These are phyloP conservation scores for Tranzscheliella williamsii DNA, from an alignment of 1,284 basidiomycete genomes.

Conservation along the genomic window DNA sequence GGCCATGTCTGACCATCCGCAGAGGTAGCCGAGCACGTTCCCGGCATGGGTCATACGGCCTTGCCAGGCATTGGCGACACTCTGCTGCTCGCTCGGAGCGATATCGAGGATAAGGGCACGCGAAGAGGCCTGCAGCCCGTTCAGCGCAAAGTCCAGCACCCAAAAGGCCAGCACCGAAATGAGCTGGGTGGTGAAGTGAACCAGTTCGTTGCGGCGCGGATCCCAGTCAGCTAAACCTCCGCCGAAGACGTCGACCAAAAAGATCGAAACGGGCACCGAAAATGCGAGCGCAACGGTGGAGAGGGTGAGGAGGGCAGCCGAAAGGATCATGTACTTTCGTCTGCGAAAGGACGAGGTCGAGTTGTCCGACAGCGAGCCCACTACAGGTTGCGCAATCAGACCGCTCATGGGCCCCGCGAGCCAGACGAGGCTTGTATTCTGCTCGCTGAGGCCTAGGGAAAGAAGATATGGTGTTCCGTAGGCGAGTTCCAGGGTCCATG, in stretches of 20 bases:
- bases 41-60: constrained; percentile 66
- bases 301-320: constrained; percentile 71
- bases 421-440: constrained; percentile 92
- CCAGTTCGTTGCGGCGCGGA: constrained; percentile 66
- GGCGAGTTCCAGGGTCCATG: constrained; percentile 82
- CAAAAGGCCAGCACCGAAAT: constrained; percentile 92
- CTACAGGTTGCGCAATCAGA: constrained; percentile 88
- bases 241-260: constrained; percentile 77
- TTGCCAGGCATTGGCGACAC: constrained; percentile 95
- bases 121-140: constrained; percentile 84
- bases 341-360: constrained; percentile 80
- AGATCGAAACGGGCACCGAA: constrained; percentile 73
- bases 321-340: constrained; percentile 83
- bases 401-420: constrained; percentile 91
- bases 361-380: constrained; percentile 90
- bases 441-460: constrained; percentile 82
- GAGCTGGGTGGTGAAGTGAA: constrained; percentile 28
- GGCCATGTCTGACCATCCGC: constrained; percentile 82
- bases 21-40: constrained; percentile 55
- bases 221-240: constrained; percentile 87
- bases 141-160: constrained; percentile 89
- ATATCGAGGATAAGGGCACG: constrained; percentile 89
- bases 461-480: constrained; percentile 90
- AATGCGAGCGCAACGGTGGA: constrained; percentile 86
- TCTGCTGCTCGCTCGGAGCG: constrained; percentile 82